Evolutionary conservation across 2,329 filamentous ascomycete species (phyloP).

Genomic region (Xylariaceae sp.): DNA sequence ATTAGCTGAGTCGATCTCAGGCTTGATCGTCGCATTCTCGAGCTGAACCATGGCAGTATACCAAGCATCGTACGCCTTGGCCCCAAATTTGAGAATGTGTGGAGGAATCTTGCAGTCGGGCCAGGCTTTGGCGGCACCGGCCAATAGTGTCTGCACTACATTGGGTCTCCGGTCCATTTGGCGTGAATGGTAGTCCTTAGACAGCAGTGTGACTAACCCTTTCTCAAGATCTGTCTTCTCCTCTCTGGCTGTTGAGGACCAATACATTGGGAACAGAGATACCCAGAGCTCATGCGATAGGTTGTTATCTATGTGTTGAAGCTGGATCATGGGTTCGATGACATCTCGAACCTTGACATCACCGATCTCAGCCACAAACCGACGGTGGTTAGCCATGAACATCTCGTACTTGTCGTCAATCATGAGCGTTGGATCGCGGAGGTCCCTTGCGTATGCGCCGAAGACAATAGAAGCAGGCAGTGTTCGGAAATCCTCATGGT

Average conservation of each 20-base stretch:
- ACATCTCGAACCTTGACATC: conserved; percentile 86
- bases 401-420: conserved; percentile 77
- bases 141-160: conserved; percentile 86
- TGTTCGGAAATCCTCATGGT: conserved; percentile 78
- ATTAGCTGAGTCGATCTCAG: conserved; percentile 75
- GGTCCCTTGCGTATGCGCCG: conserved; percentile 67
- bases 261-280: conserved; percentile 85
- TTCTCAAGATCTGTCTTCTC: conserved; percentile 88
- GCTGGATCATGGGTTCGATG: conserved; percentile 81
- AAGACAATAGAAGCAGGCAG: conserved; percentile 71
- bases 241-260: conserved; percentile 82
- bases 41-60: conserved; percentile 90
- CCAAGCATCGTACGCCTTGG: conserved; percentile 93
- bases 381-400: conserved; percentile 71
- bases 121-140: conserved; percentile 78
- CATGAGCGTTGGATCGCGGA: conserved; percentile 61
- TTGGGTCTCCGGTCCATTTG: conserved; percentile 95
- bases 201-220: conserved; percentile 82
- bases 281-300: conserved; percentile 90
- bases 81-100: conserved; percentile 92
- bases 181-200: conserved; percentile 91
- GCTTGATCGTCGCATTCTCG: conserved; percentile 81
- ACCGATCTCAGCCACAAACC: conserved; percentile 78
- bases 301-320: conserved; percentile 82
- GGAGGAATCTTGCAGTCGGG: conserved; percentile 90